Evolutionary conservation across 164 flowering plant species (phyloP).

Genomic region (Echeveria elegans): DNA sequence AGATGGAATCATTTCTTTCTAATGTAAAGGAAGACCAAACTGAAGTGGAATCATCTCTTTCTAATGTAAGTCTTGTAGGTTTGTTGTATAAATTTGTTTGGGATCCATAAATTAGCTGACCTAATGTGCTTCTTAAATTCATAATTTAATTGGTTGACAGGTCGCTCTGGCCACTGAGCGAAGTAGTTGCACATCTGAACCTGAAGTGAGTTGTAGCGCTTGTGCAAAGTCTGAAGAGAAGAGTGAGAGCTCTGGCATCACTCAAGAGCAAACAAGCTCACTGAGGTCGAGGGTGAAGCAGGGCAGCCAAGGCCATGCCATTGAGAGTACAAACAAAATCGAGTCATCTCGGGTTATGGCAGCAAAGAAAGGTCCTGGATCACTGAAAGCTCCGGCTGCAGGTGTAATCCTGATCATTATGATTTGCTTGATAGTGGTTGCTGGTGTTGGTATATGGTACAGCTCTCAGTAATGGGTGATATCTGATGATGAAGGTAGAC

Average conservation of each 20-base stretch:
- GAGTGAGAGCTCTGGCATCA: constrained; percentile 3
- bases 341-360: background rate
- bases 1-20: constrained; percentile 17
- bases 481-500: background rate
- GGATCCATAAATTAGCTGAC: background rate
- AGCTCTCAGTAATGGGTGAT: background rate
- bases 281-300: constrained; percentile 13
- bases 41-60: constrained; percentile 17
- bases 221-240: background rate
- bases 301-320: background rate
- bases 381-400: background rate
- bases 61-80: constrained; percentile 11
- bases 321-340: background rate
- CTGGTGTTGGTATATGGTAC: background rate
- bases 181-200: background rate
- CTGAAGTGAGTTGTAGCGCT: background rate
- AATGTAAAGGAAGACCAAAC: constrained; percentile 12
- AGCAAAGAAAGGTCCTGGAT: background rate
- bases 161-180: background rate
- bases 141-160: background rate
- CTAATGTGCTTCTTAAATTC: background rate
- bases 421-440: background rate
- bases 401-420: background rate
- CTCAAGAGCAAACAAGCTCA: background rate
- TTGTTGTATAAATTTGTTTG: background rate